Base-by-base conservation (phyloP, 164 flowering plant species). In the Taxillus chinensis region DNA sequence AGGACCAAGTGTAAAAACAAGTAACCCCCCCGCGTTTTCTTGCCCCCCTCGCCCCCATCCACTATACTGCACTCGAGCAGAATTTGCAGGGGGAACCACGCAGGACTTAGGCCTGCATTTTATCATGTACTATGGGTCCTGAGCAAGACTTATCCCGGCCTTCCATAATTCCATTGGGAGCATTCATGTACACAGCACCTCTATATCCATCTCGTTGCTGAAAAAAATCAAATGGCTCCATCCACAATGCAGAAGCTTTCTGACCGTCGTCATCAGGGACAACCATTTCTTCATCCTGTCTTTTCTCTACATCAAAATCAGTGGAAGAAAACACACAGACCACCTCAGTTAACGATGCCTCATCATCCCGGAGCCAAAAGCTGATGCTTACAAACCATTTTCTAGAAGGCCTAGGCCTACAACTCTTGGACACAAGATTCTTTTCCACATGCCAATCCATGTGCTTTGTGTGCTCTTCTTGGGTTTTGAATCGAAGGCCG, bases 371-470 rank as follows among this genome's bases (percentile, higher is more conserved):
- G 48, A 93, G 90, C 97, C 97, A 95, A 82, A 87, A 79, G 52
- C 68, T 78, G 55, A 77, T 71, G 75, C 79, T 86, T 5, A 87
- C 91, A 80, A 89, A 91, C 97, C 99, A 95, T 62, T 84, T 89
- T 2, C 96, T 87, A 63, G 99, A 95, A 69, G 95, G 84, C 45
- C 85, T 91, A 63, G 85, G 91, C 75, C 87, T 91, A 16, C 89
- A 87, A 64, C 74, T 86, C 68, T 78, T 90, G 8, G 90, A 81
- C 64, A 78, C 73, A n/a, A 97, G 85, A 64, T 93, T 93, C 72
- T 78, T 91, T 11, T 88, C 87, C 53, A 90, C 97, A 78, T 95
- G 99, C 99, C 99, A 95, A 75, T 95, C 97, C 97, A 95, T 95
- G 64, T 95, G 99, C 67, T 68, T 80, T 43, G 96, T 82, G 70